Evolutionary conservation across 2,329 filamentous ascomycete genomes (phyloP), one percentile per base, ranked within the genome.

Genomic region (Cordyceps militaris): DNA sequence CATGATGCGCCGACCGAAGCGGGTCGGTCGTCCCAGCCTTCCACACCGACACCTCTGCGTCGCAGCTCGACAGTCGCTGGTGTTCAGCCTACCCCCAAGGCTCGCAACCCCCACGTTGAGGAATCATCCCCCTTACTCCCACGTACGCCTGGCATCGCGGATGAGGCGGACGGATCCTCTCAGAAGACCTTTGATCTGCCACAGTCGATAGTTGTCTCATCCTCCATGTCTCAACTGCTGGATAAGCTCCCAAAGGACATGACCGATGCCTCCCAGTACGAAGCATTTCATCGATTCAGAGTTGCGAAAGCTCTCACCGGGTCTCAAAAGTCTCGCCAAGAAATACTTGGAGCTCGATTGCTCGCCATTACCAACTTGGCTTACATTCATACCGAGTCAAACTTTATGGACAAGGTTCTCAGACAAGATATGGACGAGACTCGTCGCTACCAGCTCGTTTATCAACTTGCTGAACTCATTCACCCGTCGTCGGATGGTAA

Each of bases 351-450:
- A 36, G 84, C 93, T 55, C 88, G 93, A 32, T 77, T 97, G 38
- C 78, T 99, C 43, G 91, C 93, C 14, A 86, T 97, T 60, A 88
- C 89, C 24, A 99, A 97, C 66, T 73, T 99, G 61, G 90, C 91
- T 2, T 97, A 96, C 69, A 89, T 97, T 56, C 87, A 95, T 64
- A 80, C 81, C 2, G 95, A 99, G 66, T 75, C 81, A 4, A 83
- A 84, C n/a, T 96, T 99, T 65, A 79, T 91, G 46, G 87, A 93
- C 61, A 93, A 90, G 70, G 83, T 97, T 43, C 79, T 96, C 53
- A 89, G 89, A 62, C 87, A 92, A 64, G 95, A 99, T 67, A 83
- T 85, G 38, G 93, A 97, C 66, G 91, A 96, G 70, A 91, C 92
- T 2, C 86, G 92, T 60, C 84, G 90, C 53, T 87, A 91, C 61